Percentiles rank a stretch among this genome's conserved stretches.
These are phyloP conservation scores for Saitozyma sp. DNA, from an alignment of 768 basidiomycete species.

Conservation along the genomic window DNA sequence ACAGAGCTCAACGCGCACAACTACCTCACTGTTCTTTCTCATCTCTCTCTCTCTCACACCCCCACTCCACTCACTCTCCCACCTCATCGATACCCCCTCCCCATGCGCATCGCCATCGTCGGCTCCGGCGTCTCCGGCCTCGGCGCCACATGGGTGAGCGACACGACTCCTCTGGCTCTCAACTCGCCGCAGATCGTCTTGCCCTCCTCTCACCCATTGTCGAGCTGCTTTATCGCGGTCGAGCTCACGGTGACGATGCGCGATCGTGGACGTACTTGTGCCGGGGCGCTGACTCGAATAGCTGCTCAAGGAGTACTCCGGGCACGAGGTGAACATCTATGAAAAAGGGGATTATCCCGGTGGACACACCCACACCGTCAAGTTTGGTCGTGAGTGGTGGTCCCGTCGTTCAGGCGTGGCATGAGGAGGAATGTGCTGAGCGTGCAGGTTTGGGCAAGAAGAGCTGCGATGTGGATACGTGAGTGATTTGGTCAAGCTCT, in stretches of 20 bases:
- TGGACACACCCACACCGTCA: slow-evolving; percentile 75
- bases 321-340: slow-evolving; percentile 73
- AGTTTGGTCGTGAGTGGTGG: slow-evolving; percentile 51
- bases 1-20: no score
- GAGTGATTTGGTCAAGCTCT: slow-evolving; percentile 43
- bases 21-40: no score
- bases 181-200: no score
- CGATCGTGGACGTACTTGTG: not conserved
- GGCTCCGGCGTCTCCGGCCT: slow-evolving; percentile 80
- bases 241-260: not conserved
- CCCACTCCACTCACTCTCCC: no score
- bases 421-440: not conserved
- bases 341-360: slow-evolving; percentile 69
- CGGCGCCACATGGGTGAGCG: slow-evolving; percentile 70
- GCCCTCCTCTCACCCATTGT: not conserved
- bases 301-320: slow-evolving; percentile 72
- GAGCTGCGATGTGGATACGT: slow-evolving; percentile 69
- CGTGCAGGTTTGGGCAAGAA: slow-evolving; percentile 36
- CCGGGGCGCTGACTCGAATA: slow-evolving; percentile 31
- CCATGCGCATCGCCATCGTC: slow-evolving; percentile 62
- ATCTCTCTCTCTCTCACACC: no score
- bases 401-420: not conserved
- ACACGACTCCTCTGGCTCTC: not conserved
- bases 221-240: not conserved
- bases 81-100: not conserved